A percentile compares a stretch with the other conserved stretches of the same genome.
These are phyloP conservation scores for Magnusiomyces ingens DNA, from an alignment of 1,139 yeast genomes.

Conservation along the genomic window DNA sequence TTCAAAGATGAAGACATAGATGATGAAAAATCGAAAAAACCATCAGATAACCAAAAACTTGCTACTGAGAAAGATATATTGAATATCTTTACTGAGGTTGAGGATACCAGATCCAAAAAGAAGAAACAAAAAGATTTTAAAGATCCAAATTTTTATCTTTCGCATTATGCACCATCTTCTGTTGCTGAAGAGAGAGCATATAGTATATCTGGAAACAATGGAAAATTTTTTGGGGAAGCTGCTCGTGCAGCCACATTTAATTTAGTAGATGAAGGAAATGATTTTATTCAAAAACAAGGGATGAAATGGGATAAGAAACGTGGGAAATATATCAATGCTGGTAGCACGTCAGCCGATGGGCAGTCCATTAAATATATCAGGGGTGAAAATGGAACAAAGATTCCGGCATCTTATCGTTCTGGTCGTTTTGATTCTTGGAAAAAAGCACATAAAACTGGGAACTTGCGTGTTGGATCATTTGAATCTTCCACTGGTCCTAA, in stretches of 20 bases:
- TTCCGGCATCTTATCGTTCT: constrained; percentile 87
- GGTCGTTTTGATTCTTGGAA: constrained; percentile 94
- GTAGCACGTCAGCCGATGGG: constrained; percentile 49
- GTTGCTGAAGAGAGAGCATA: constrained; percentile 77
- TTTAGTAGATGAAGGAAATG: constrained; percentile 61
- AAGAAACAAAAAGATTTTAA: constrained; percentile 39
- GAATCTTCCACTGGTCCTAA: constrained; percentile 34
- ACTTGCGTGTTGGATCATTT: constrained; percentile 47
- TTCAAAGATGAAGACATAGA: constrained; percentile 57
- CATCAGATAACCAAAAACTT: constrained; percentile 21
- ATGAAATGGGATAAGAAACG: constrained; percentile 93
- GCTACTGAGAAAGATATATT: constrained; percentile 32
- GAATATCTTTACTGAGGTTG: not conserved
- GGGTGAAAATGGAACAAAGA: constrained; percentile 89
- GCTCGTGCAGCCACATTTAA: constrained; percentile 85
- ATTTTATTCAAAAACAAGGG: constrained; percentile 53
- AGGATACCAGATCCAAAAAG: not conserved
- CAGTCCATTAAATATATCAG: constrained; percentile 59
- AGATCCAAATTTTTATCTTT: constrained; percentile 79
- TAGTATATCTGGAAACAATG: constrained; percentile 35
- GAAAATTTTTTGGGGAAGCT: constrained; percentile 68
- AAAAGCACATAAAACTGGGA: constrained; percentile 52
- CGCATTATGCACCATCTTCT: constrained; percentile 78
- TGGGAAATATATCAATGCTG: constrained; percentile 80
- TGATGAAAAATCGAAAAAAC: constrained; percentile 27